Evolutionary conservation across 1,284 basidiomycete genomes (phyloP).

Genomic region (Rhodotorula sp.): DNA sequence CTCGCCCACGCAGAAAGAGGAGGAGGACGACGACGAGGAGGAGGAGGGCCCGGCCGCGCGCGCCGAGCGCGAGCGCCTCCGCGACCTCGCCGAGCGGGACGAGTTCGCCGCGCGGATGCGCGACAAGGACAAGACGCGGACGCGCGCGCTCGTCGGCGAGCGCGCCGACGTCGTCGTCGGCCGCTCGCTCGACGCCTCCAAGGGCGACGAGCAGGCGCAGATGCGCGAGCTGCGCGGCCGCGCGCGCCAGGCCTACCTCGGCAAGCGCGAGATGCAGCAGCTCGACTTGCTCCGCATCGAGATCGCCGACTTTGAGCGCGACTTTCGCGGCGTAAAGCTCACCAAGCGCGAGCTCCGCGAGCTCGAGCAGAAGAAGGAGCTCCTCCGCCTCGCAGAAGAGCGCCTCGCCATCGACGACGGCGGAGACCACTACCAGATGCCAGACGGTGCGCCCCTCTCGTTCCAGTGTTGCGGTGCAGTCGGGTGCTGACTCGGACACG

Average conservation of each 20-base stretch:
- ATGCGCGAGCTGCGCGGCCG: slow-evolving; percentile 80
- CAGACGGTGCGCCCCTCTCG: slow-evolving; percentile 58
- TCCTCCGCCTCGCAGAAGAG: slow-evolving; percentile 89
- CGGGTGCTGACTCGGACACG: background rate
- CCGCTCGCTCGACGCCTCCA: slow-evolving; percentile 71
- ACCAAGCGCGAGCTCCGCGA: slow-evolving; percentile 80
- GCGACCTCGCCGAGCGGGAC: slow-evolving; percentile 84
- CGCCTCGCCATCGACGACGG: slow-evolving; percentile 90
- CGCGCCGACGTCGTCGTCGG: slow-evolving; percentile 72
- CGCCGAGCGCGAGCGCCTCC: slow-evolving; percentile 71
- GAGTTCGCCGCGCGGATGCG: slow-evolving; percentile 87
- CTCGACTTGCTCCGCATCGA: slow-evolving; percentile 91
- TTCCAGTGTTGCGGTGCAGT: background rate
- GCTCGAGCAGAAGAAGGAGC: slow-evolving; percentile 87
- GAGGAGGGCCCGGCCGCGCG: slow-evolving; percentile 69
- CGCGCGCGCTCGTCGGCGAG: slow-evolving; percentile 91
- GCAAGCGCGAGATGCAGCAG: slow-evolving; percentile 93
- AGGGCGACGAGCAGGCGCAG: slow-evolving; percentile 70
- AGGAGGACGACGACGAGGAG: slow-evolving; percentile 43
- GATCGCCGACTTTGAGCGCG: slow-evolving; percentile 84
- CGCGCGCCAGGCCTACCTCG: slow-evolving; percentile 90
- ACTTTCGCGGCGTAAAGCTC: slow-evolving; percentile 85
- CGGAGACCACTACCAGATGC: slow-evolving; percentile 88
- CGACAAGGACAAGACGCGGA: slow-evolving; percentile 78
- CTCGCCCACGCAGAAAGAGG: slow-evolving; percentile 48